Conservation (phyloP, 179 eudicot genomes). For the Camellia oleifera region DNA sequence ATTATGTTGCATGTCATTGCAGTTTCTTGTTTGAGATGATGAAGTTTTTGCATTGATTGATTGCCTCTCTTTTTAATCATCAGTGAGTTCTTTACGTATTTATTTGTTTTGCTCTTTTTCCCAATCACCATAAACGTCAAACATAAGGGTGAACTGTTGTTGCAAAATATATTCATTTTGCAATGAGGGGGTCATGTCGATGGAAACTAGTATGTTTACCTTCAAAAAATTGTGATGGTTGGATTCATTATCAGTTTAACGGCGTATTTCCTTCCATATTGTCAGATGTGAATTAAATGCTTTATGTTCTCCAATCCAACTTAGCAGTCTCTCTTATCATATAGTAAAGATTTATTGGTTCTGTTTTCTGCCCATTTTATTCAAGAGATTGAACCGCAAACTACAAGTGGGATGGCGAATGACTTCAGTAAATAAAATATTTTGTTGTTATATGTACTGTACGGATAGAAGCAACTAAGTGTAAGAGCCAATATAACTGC, state of each 20-base stretch:
- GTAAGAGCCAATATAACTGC: no score
- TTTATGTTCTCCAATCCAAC: background rate
- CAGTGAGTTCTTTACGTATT: no score
- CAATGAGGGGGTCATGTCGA: background rate
- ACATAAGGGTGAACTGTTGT: background rate
- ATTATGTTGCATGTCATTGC: background rate
- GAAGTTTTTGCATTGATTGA: no score
- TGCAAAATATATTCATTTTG: background rate
- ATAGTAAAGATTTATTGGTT: background rate
- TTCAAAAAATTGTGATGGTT: background rate
- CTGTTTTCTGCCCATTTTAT: background rate
- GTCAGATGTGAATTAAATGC: background rate
- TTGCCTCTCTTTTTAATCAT: no score
- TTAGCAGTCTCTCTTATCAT: background rate
- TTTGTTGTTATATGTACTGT: no score
- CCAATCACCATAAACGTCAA: no score
- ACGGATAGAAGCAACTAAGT: no score
- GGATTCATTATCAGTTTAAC: background rate
- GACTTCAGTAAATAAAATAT: no score
- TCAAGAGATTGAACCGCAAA: background rate
- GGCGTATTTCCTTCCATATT: background rate
- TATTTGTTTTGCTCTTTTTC: no score
- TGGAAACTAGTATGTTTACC: background rate
- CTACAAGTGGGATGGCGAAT: no score
- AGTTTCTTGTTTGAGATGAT: no score